A percentile compares a stretch with the other conserved stretches of the same genome.
phyloP scores from a whole-genome alignment of 1,139 yeast species.

The Arxiozyma slooffiae region DNA sequence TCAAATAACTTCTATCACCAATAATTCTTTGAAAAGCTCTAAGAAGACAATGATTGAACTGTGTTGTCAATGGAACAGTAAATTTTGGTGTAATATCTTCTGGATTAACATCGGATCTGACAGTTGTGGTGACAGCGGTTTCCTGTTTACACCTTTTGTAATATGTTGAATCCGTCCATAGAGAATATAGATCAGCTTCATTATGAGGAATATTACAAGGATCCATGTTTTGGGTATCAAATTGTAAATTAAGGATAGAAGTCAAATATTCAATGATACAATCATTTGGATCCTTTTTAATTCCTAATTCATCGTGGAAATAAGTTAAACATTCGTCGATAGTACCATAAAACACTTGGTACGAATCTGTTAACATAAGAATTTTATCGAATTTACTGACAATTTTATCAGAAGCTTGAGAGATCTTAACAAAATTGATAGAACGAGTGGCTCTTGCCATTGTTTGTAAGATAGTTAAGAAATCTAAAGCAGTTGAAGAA shows the following conservation, averaged over 20 bases:
- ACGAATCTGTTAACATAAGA: slow-evolving; percentile 36
- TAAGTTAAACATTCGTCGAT: slow-evolving; percentile 34
- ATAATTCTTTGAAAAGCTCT: slow-evolving; percentile 39
- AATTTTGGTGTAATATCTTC: slow-evolving; percentile 34
- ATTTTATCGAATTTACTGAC: slow-evolving; percentile 41
- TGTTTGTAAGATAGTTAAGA: slow-evolving; percentile 37
- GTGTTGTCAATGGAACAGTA: slow-evolving; percentile 33
- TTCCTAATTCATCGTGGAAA: slow-evolving; percentile 39
- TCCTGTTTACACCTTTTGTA: slow-evolving; percentile 33
- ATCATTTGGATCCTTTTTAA: slow-evolving; percentile 41
- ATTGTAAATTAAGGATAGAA: slow-evolving; percentile 39
- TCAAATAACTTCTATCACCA: slow-evolving; percentile 39
- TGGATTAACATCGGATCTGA: slow-evolving; percentile 27
- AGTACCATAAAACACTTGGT: slow-evolving; percentile 41
- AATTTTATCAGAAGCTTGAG: slow-evolving; percentile 44
- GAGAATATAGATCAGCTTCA: slow-evolving; percentile 51
- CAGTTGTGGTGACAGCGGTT: slow-evolving; percentile 21
- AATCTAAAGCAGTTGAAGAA: slow-evolving; percentile 46
- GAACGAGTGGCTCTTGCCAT: slow-evolving; percentile 37
- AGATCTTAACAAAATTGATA: slow-evolving; percentile 41
- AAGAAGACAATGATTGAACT: slow-evolving; percentile 34
- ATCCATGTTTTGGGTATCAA: slow-evolving; percentile 5
- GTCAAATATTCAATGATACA: slow-evolving; percentile 48
- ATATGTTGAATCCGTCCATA: slow-evolving; percentile 53
- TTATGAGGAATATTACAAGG: slow-evolving; percentile 22